Conservation (phyloP, 2,329 filamentous ascomycete genomes). For the Penicillium sp. region DNA sequence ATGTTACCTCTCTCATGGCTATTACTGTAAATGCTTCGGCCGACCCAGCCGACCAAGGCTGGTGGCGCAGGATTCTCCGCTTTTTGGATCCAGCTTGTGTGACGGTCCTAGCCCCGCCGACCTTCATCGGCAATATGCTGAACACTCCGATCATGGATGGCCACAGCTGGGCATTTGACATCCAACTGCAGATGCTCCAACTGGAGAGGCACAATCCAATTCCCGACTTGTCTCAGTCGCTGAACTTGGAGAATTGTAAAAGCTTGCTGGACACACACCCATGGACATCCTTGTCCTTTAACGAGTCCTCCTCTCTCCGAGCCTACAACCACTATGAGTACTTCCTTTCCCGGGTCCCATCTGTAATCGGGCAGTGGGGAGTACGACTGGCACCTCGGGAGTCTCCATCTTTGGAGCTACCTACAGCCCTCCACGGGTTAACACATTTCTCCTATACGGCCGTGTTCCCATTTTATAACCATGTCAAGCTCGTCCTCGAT, state of each 20-base stretch:
- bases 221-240: conserved; percentile 25
- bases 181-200: conserved; percentile 60
- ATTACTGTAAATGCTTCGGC: conserved; percentile 44
- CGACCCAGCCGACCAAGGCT: conserved; percentile 34
- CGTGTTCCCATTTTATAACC: conserved; percentile 65
- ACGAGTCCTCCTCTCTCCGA: conserved; percentile 72
- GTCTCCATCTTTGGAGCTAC: conserved; percentile 26
- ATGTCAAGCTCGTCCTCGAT: conserved; percentile 51
- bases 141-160: conserved; percentile 56
- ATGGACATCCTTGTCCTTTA: conserved; percentile 66
- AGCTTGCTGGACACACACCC: conserved; percentile 58
- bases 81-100: conserved; percentile 54
- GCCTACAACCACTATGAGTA: conserved; percentile 71
- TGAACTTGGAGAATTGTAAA: conserved; percentile 22
- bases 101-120: conserved; percentile 60
- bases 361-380: conserved; percentile 53
- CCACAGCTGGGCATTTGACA: conserved; percentile 64
- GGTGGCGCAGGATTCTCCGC: conserved; percentile 58
- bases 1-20: conserved; percentile 51
- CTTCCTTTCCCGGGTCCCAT: conserved; percentile 63
- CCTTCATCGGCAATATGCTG: conserved; percentile 60
- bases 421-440: conserved; percentile 44
- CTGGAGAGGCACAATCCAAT: conserved; percentile 31
- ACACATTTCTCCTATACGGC: conserved; percentile 57
- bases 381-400: conserved; percentile 12